Evolutionary conservation across 495 filamentous ascomycete genomes (phyloP), one percentile per base, ranked within the genome.

Genomic region (Aspergillus funiculosus): DNA sequence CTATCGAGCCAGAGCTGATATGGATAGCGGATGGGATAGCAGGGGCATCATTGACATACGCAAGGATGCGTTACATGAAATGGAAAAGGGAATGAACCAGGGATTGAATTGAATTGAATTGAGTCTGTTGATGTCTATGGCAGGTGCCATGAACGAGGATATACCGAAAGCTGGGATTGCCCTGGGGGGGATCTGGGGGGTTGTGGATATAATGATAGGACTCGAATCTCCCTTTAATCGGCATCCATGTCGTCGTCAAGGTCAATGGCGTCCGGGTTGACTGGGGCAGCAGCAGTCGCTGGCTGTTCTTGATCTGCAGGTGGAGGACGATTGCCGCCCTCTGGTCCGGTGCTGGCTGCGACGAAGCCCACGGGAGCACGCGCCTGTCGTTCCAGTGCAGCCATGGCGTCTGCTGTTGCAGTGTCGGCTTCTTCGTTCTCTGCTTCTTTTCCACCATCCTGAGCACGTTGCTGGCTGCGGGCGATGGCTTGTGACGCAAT

Each of bases 401-500:
- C 86, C 89, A 98, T 98, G 14, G 90, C 89, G 64, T 96, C 89
- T 1, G 73, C 74, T 18, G 76, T 71, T 10, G 66, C 68, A 19
- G 66, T 68, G 26, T 77, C 73, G 14, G 69, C 71, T 19, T 74
- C 71, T 15, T 56, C 28, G 60, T 11, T 59, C 60, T 2, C 47
- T 66, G 28, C 48, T 6, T 50, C 63, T 18, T 56, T 54, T 25
- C 62, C 64, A 26, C 60, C 62, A 11, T 76, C 74, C 28, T 73
- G 64, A 15, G 65, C 57, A n/a, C 67, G 72, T 43, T 73, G 69
- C 61, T 95, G 87, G 39, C 80, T 81, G 44, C 89, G 76, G 3
- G 89, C 89, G 46, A 97, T 73, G 2, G 94, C 94, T 62, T 99
- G 94, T 2, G 88, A 92, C 2, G 94, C 94, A 63, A 98, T 96